Evolutionary conservation across 2,329 filamentous ascomycete genomes (phyloP).

Genomic region (Fusarium sp.): DNA sequence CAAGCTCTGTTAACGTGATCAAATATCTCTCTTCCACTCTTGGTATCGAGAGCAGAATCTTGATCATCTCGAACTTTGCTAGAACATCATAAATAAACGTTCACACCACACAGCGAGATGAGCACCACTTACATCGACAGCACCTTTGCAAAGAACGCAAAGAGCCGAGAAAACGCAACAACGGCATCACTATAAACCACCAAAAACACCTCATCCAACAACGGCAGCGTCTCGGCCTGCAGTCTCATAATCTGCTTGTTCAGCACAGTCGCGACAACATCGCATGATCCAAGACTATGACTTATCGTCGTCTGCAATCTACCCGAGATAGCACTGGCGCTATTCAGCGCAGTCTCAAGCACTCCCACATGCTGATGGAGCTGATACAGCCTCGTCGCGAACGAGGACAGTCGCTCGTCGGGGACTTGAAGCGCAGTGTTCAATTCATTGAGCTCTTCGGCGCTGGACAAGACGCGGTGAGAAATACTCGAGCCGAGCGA

Average conservation of each 20-base stretch:
- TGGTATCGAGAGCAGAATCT: constrained; percentile 36
- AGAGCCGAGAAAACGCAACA: constrained; percentile 39
- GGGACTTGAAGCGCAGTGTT: constrained; percentile 25
- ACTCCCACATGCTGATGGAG: constrained; percentile 41
- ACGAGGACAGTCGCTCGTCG: constrained; percentile 34
- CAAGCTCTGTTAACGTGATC: constrained; percentile 34
- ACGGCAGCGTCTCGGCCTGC: constrained; percentile 37
- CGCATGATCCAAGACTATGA: constrained; percentile 45
- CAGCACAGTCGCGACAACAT: constrained; percentile 43
- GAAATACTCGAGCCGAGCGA: constrained; percentile 47
- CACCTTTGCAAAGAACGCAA: constrained; percentile 38
- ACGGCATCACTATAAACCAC: constrained; percentile 40
- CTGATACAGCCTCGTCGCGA: constrained; percentile 41
- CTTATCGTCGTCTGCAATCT: constrained; percentile 45
- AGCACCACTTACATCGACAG: constrained; percentile 39
- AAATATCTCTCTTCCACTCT: constrained; percentile 31
- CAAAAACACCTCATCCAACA: constrained; percentile 43
- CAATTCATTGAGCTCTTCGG: constrained; percentile 46
- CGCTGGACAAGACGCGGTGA: constrained; percentile 44
- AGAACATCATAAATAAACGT: not conserved
- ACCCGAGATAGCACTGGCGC: constrained; percentile 43
- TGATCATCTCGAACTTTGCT: constrained; percentile 39
- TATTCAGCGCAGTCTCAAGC: constrained; percentile 42
- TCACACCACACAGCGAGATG: not conserved
- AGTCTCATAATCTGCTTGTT: constrained; percentile 51